These are phyloP conservation scores for Lecanosticta acicola DNA, from an alignment of 2,329 filamentous ascomycete species.

Conservation along the genomic window DNA sequence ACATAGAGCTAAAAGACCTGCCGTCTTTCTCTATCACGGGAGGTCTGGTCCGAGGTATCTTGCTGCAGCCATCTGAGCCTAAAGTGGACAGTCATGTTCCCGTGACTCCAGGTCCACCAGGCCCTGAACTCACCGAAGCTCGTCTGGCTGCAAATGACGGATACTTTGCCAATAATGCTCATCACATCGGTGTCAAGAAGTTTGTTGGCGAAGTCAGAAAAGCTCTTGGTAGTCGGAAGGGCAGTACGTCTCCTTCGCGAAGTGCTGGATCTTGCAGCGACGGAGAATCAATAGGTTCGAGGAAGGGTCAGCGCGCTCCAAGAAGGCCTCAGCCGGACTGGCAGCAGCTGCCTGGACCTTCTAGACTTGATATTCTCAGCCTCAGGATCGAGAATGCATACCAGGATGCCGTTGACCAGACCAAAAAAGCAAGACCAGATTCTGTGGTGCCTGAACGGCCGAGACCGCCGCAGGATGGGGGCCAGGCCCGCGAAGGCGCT, in stretches of 20 bases:
- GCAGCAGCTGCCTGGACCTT: constrained; percentile 26
- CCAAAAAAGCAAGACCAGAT: constrained; percentile 4
- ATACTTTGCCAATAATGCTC: constrained; percentile 23
- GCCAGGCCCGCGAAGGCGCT: neutral
- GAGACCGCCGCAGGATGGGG: too few species aligned
- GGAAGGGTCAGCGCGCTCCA: constrained; percentile 5
- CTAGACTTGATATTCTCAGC: constrained; percentile 59
- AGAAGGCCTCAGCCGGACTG: constrained; percentile 17
- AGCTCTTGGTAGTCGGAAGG: constrained; percentile 58
- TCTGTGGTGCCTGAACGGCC: neutral
- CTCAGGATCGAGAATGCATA: constrained; percentile 39
- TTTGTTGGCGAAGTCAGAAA: constrained; percentile 81
- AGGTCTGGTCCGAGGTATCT: constrained; percentile 78
- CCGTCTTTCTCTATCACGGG: constrained; percentile 66
- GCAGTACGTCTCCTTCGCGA: constrained; percentile 16
- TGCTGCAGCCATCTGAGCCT: constrained; percentile 75
- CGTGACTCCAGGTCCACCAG: constrained; percentile 43
- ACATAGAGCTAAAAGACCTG: constrained; percentile 35
- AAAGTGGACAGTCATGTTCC: constrained; percentile 57
- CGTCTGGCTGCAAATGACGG: constrained; percentile 11
- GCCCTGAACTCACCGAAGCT: constrained; percentile 14
- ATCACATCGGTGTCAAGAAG: constrained; percentile 70
- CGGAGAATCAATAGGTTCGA: constrained; percentile 37
- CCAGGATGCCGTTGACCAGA: constrained; percentile 14
- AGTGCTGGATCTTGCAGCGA: constrained; percentile 49